Evolutionary conservation across 2,329 filamentous ascomycete species (phyloP).

Genomic region (Calonectria multiphialidica): DNA sequence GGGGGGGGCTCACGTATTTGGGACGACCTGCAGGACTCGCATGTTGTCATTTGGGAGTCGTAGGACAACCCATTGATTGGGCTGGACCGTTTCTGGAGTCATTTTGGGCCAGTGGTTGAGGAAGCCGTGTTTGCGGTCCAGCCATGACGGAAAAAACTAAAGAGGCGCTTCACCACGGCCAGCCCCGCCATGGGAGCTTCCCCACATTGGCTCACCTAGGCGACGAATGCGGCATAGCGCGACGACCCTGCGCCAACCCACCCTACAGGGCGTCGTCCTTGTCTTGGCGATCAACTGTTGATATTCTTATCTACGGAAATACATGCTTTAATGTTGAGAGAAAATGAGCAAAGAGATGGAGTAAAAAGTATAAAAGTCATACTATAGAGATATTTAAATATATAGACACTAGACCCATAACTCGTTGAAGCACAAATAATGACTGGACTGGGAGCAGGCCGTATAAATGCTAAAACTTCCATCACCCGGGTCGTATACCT

Average conservation of each 20-base stretch:
- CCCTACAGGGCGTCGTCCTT: not conserved
- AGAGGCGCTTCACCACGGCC: conserved; percentile 43
- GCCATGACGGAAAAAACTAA: conserved; percentile 39
- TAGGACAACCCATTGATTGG: conserved; percentile 71
- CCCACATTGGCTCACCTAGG: conserved; percentile 32
- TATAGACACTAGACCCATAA: too few relatives aligned
- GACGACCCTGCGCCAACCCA: too few relatives aligned
- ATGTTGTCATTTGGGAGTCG: conserved; percentile 70
- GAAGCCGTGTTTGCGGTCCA: conserved; percentile 27
- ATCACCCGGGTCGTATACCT: too few relatives aligned
- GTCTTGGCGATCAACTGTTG: too few relatives aligned
- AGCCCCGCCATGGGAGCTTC: conserved; percentile 43
- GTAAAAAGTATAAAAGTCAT: too few relatives aligned
- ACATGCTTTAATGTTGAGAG: too few relatives aligned
- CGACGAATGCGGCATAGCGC: not conserved
- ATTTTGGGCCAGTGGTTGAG: conserved; percentile 40
- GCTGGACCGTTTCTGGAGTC: conserved; percentile 54
- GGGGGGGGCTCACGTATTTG: conserved; percentile 66
- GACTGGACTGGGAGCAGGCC: too few relatives aligned
- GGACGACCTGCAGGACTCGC: conserved; percentile 68
- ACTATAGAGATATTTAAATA: too few relatives aligned
- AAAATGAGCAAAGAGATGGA: too few relatives aligned
- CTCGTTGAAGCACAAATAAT: too few relatives aligned
- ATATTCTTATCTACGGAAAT: too few relatives aligned
- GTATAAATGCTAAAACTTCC: too few relatives aligned